These are phyloP conservation scores for Elsinoe arachidis DNA, from an alignment of 2,329 filamentous ascomycete species.

Conservation along the genomic window DNA sequence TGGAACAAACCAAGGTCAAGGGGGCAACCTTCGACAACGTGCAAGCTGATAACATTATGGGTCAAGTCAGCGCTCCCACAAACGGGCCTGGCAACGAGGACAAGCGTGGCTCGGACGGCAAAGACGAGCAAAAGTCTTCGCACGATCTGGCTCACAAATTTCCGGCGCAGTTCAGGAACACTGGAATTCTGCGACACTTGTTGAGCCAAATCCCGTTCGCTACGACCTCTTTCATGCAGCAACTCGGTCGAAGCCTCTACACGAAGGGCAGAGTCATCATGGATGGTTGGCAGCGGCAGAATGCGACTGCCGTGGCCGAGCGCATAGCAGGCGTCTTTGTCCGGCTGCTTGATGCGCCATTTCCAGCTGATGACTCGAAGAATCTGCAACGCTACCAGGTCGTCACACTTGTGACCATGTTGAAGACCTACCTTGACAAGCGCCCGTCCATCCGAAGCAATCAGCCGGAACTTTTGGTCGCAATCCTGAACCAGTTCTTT, in stretches of 20 bases:
- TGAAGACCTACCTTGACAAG: constrained; percentile 68
- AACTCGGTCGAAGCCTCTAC: constrained; percentile 71
- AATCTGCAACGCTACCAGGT: constrained; percentile 60
- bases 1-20: constrained; percentile 36
- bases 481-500: constrained; percentile 81
- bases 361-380: constrained; percentile 51
- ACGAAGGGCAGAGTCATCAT: constrained; percentile 50
- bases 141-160: constrained; percentile 11
- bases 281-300: constrained; percentile 56
- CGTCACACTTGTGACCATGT: constrained; percentile 66
- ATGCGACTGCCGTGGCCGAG: constrained; percentile 52
- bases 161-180: constrained; percentile 59
- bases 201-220: constrained; percentile 70
- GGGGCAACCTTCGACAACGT: constrained; percentile 23
- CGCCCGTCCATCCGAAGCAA: constrained; percentile 39
- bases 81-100: background rate
- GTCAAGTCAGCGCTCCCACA: constrained; percentile 15
- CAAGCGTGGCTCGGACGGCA: constrained; percentile 14
- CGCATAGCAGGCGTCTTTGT: constrained; percentile 65
- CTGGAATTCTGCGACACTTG: constrained; percentile 64
- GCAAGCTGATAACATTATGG: constrained; percentile 34
- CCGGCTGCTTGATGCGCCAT: constrained; percentile 36
- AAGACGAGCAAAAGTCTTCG: background rate
- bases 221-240: constrained; percentile 79
- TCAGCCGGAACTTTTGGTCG: constrained; percentile 47